A percentile compares a stretch with the other conserved stretches of the same genome.
phyloP scores from a whole-genome alignment of 257 asterid species.

The Asclepias syriaca region DNA sequence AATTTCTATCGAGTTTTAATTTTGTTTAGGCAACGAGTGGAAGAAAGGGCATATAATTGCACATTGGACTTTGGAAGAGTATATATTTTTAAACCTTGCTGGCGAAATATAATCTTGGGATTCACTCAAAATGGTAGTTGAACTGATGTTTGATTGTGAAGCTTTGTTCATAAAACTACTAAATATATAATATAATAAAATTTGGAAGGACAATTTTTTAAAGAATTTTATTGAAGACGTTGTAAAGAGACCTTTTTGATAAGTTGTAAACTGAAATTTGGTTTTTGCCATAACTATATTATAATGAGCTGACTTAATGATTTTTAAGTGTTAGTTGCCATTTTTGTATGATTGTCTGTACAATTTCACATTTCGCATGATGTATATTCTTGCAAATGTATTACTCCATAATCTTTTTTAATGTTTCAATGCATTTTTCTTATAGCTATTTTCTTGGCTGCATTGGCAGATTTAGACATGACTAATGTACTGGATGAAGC shows the following conservation, averaged over 20 bases:
- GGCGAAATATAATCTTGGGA: background rate
- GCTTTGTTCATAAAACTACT: background rate
- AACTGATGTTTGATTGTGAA: background rate
- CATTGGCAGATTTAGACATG: slow-evolving; percentile 73
- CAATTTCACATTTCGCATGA: background rate
- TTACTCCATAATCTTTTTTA: background rate
- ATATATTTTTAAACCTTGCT: background rate
- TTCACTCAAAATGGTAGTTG: background rate
- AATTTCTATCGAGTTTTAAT: background rate
- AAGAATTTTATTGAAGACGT: no score
- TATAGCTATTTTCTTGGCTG: slow-evolving; percentile 11
- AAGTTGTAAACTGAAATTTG: background rate
- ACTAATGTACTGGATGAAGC: slow-evolving; percentile 67
- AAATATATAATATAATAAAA: no score
- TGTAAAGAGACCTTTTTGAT: background rate
- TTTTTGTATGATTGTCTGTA: background rate
- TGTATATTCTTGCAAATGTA: background rate
- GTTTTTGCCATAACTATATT: background rate
- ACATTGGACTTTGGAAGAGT: background rate
- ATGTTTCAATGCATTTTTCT: slow-evolving; percentile 6
- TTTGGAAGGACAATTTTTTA: no score
- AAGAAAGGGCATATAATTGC: background rate
- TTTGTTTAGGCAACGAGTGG: background rate
- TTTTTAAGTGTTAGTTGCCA: background rate
- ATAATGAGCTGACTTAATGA: background rate